Evolutionary conservation across 208 protist species (phyloP).

Genomic region (Acanthamoeba royreba): DNA sequence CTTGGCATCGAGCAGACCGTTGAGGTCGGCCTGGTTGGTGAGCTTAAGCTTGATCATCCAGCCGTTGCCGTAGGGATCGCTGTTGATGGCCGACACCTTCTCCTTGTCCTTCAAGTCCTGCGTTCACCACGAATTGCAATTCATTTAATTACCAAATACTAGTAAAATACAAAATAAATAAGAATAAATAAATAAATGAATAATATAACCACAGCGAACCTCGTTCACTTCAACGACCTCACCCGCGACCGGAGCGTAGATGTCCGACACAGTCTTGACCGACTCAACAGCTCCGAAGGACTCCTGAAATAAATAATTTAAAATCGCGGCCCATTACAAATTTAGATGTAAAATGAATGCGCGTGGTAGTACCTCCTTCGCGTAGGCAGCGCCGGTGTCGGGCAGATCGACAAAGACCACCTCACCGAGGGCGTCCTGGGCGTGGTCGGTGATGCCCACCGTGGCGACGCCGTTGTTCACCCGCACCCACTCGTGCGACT

Average conservation of each 20-base stretch:
- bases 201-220: neutral
- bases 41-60: constrained; percentile 71
- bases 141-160: neutral
- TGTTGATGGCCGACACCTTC: constrained; percentile 44
- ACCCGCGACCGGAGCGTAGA: constrained; percentile 71
- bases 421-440: constrained; percentile 74
- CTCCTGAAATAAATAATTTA: too few species aligned
- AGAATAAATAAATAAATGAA: too few species aligned
- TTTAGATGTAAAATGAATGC: too few species aligned
- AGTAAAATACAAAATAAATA: too few species aligned
- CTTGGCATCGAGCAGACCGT: constrained; percentile 7
- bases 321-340: too few species aligned
- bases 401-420: constrained; percentile 77
- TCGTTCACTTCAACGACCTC: constrained; percentile 52
- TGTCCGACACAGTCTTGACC: constrained; percentile 72
- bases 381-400: constrained; percentile 31
- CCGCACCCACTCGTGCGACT: neutral
- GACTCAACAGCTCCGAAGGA: constrained; percentile 62
- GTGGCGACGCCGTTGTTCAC: constrained; percentile 47
- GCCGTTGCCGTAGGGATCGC: constrained; percentile 37
- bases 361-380: neutral
- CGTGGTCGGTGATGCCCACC: constrained; percentile 72
- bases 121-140: neutral
- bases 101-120: neutral
- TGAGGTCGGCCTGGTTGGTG: constrained; percentile 38